Percentiles rank a stretch among this genome's conserved stretches.
Conservation (phyloP, 1,139 yeast species). For the Pneumocystis canis region DNA sequence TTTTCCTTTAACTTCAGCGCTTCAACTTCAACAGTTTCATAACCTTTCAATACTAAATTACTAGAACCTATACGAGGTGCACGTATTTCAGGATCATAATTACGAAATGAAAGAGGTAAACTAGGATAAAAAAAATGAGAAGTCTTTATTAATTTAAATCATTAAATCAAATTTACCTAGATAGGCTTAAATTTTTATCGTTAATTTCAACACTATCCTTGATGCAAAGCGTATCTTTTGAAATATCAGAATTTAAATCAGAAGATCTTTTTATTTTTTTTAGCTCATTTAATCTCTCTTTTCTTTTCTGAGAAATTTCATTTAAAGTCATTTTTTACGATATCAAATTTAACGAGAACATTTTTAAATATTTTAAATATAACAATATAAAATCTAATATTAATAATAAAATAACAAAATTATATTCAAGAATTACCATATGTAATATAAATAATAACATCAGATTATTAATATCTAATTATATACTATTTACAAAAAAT, state of each 20-base stretch:
- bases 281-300: slow-evolving; percentile 27
- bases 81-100: slow-evolving; percentile 25
- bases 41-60: slow-evolving; percentile 23
- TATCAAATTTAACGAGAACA: background rate
- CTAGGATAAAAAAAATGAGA: slow-evolving; percentile 1
- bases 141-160: background rate
- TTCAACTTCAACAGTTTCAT: slow-evolving; percentile 21
- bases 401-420: too few relatives aligned
- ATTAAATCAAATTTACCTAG: slow-evolving; percentile 4
- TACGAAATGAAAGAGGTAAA: slow-evolving; percentile 18
- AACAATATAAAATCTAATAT: background rate
- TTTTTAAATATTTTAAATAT: background rate
- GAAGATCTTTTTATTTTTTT: slow-evolving; percentile 23
- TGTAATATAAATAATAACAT: too few relatives aligned
- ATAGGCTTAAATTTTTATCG: slow-evolving; percentile 11
- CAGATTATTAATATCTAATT: too few relatives aligned
- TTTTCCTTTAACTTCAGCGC: slow-evolving; percentile 14
- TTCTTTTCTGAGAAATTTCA: slow-evolving; percentile 29
- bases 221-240: slow-evolving; percentile 10
- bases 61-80: slow-evolving; percentile 25
- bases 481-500: too few relatives aligned
- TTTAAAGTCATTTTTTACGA: slow-evolving; percentile 23
- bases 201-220: slow-evolving; percentile 13
- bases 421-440: too few relatives aligned
- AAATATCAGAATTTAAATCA: slow-evolving; percentile 5